Evolutionary conservation across 768 basidiomycete species (phyloP), one percentile per base, ranked within the genome.

Genomic region (Ramaria sp.): DNA sequence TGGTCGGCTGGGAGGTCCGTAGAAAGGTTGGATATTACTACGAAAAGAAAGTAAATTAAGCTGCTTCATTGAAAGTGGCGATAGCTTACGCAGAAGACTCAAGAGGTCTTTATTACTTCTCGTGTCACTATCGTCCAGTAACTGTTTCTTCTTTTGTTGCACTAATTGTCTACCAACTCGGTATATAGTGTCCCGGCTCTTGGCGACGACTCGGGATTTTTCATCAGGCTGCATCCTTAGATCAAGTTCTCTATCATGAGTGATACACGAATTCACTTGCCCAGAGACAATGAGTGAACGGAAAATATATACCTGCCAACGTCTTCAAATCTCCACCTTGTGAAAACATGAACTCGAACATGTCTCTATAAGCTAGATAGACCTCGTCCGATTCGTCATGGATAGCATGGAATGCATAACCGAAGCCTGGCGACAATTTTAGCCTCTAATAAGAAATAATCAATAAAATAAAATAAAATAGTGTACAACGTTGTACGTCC

Each of bases 381-480:
- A 91, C 73, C 60, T 85, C 83, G 57, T 91, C 88, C 1, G 83
- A 73, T 62, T 88, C 83, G 43, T 88, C 76, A 44, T 85, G 75
- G 34, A 95, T 83, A 1, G 92, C 82, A 57, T 87, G 81, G 70
- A 96, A 92, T 55, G 83, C 73, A 61, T 94, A 94, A 58, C 83
- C 87, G 63, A 94, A 95, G 1, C 85, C 88, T 89, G 49, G 5
- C 44, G 10, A 16, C 25, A 20, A 15, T 37, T 9, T 42, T 56
- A 37, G 48, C 27, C 5, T 38, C 5, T 20, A 7, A 43, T 18
- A 43, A 2, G 16, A 10, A n/a, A 47, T 3, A 24, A 5, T 47
- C 20, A n/a, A 41, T 8, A 37, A 44, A 8, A 44, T 34, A 50
- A 20, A 8, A 43, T 13, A 8, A 36, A 42, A 22, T 34, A 3